These are phyloP conservation scores for Boletus huronensis DNA, from an alignment of 768 basidiomycete species.

Conservation along the genomic window DNA sequence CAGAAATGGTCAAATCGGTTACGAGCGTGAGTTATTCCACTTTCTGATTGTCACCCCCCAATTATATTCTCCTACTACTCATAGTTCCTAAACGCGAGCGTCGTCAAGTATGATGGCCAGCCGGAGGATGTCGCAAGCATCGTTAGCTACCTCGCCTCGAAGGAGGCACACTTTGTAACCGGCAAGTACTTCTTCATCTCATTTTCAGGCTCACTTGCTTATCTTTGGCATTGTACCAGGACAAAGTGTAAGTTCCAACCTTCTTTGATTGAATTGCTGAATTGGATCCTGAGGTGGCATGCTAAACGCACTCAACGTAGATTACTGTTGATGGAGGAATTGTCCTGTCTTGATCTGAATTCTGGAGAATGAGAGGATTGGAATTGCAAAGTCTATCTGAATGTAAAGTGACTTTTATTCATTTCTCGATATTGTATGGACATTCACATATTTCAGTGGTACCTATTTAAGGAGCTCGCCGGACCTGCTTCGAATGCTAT, in stretches of 20 bases:
- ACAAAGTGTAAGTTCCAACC: slow-evolving; percentile 7
- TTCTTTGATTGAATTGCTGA: background rate
- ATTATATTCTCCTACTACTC: too few species aligned
- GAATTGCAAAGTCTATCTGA: background rate
- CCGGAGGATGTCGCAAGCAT: slow-evolving; percentile 31
- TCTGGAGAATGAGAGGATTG: too few species aligned
- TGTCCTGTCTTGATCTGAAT: background rate
- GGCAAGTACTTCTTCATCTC: slow-evolving; percentile 14
- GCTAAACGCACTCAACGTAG: background rate
- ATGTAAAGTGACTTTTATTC: background rate
- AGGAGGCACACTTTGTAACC: slow-evolving; percentile 35
- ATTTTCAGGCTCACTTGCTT: background rate
- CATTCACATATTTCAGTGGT: too few species aligned
- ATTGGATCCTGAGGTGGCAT: background rate
- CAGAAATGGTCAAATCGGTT: too few species aligned
- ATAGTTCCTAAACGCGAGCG: too few species aligned
- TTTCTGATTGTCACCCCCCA: too few species aligned
- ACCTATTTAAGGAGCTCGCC: too few species aligned
- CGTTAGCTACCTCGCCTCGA: slow-evolving; percentile 33
- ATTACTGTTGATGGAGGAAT: slow-evolving; percentile 8
- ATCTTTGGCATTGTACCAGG: background rate
- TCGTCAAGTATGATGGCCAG: slow-evolving; percentile 9
- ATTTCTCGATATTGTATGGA: background rate
- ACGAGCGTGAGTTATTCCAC: too few species aligned
- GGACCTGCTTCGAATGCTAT: too few species aligned